Evolutionary conservation across 2,329 filamentous ascomycete genomes (phyloP).

Genomic region (Xylariales sp.): DNA sequence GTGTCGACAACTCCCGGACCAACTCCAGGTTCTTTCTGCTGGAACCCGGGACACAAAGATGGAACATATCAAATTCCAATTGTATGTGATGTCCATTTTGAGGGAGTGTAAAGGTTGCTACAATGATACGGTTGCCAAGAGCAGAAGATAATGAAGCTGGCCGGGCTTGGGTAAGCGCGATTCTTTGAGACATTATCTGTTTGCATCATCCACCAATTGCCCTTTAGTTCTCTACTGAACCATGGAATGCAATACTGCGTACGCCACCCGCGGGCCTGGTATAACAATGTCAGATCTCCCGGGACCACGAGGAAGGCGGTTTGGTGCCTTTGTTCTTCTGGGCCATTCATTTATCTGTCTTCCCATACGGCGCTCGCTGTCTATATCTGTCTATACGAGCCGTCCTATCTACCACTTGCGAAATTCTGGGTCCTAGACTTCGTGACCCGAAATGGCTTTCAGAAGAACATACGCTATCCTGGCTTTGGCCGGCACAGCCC

Average conservation of each 20-base stretch:
- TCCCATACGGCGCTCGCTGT: not conserved
- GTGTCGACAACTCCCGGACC: too few relatives aligned
- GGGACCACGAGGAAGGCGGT: slow-evolving; percentile 11
- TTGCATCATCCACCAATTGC: slow-evolving; percentile 13
- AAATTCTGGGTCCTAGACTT: too few relatives aligned
- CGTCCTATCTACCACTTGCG: slow-evolving; percentile 1
- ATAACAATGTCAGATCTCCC: slow-evolving; percentile 13
- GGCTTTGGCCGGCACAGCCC: slow-evolving; percentile 16
- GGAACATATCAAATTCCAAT: too few relatives aligned
- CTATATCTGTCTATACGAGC: slow-evolving; percentile 1
- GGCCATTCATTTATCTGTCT: slow-evolving; percentile 12
- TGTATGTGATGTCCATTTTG: too few relatives aligned
- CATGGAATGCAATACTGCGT: slow-evolving; percentile 13
- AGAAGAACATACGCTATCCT: slow-evolving; percentile 18
- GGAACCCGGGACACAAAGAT: too few relatives aligned
- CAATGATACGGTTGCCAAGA: too few relatives aligned
- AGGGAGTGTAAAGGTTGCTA: too few relatives aligned
- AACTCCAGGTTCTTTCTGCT: too few relatives aligned
- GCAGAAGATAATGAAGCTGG: not conserved
- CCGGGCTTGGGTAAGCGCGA: not conserved
- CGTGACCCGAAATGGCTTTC: slow-evolving; percentile 22
- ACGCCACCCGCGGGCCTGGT: slow-evolving; percentile 5
- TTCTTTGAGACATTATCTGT: slow-evolving; percentile 11
- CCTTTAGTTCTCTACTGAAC: slow-evolving; percentile 4
- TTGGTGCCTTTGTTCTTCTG: slow-evolving; percentile 16